Percentiles rank a stretch among this genome's conserved stretches.
Conservation (phyloP, 2,329 filamentous ascomycete species). For the Sclerotinia glacialis region DNA sequence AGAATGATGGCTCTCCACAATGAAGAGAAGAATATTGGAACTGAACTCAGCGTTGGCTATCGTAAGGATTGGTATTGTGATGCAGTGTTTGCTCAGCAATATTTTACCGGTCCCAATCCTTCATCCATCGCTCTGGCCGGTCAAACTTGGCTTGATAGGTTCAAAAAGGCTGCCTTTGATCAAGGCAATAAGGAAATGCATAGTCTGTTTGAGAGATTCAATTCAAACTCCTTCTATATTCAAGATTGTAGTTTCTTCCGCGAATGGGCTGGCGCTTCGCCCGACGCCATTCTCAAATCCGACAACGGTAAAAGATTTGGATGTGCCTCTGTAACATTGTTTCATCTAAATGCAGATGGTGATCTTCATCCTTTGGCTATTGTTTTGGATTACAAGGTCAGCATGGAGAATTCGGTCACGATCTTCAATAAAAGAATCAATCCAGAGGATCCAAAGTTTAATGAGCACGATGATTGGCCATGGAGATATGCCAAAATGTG, state of each 20-base stretch:
- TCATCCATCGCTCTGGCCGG: conserved; percentile 29
- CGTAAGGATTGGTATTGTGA: conserved; percentile 33
- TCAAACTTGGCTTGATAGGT: conserved; percentile 29
- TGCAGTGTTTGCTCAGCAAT: conserved; percentile 45
- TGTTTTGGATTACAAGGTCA: conserved; percentile 47
- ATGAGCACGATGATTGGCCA: conserved; percentile 47
- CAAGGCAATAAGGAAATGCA: conserved; percentile 26
- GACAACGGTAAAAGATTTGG: conserved; percentile 29
- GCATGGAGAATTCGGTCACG: conserved; percentile 46
- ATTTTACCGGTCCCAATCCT: conserved; percentile 43
- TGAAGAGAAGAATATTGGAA: conserved; percentile 17
- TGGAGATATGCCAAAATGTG: conserved; percentile 42
- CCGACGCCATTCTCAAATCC: conserved; percentile 16
- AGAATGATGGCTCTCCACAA: neutral
- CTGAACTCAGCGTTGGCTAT: conserved; percentile 26
- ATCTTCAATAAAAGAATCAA: conserved; percentile 49
- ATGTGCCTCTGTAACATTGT: conserved; percentile 46
- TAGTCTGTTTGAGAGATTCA: conserved; percentile 22
- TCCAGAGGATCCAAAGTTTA: conserved; percentile 36
- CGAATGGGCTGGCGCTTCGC: conserved; percentile 15
- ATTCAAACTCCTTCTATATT: conserved; percentile 29
- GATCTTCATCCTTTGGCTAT: conserved; percentile 50
- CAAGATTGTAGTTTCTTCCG: conserved; percentile 37
- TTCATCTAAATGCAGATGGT: conserved; percentile 45
- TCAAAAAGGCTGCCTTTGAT: conserved; percentile 24